Evolutionary conservation across 345 rosid genomes (phyloP), one percentile per base, ranked within the genome.

Genomic region (Corchorus capsularis): DNA sequence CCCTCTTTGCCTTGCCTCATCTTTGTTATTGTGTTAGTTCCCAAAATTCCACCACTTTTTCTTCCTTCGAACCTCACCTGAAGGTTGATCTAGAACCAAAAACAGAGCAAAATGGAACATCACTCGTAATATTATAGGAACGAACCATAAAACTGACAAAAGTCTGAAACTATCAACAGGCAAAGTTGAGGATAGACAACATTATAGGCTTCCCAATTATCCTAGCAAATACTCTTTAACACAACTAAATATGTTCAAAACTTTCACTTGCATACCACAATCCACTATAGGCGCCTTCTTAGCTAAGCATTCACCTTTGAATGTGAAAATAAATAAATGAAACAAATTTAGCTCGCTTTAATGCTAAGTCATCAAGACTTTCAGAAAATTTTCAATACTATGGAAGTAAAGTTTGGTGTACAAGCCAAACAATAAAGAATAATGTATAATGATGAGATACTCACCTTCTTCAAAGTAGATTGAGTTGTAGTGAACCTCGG

Each of bases 401-500:
- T 19, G 20, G 20, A 56, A 17, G 5, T 39, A 8, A 65, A 65
- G 27, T 46, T 6, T 45, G 0, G 1, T 20, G 15, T 15, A 41
- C 14, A 13, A 47, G 57, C 20, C 16, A 17, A 32, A 52, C 4
- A 69, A 2, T 20, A 22, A 69, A 60, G 15, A 19, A 46, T n/a
- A 50, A 41, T 15, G 63, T 75, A 11, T 27, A 27, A 27, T 27
- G 27, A 27, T 27, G 62, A 67, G 12, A 63, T 17, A 61, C 8
- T 79, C 79, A 88, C 96, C 96, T 84, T 80, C 86, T 85, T 84
- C 83, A 47, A 87, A 83, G 84, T 90, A 86, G 79, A 95, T 91
- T n/a, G 99, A 85, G 79, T 95, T 95, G 91, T 95, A 95, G 80
- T 95, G 99, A 63, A 95, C 99, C 80, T 95, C 99, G 63, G 99